Percentiles rank a stretch among this genome's conserved stretches.
These are phyloP conservation scores for Tritrichomonas foetus DNA, from an alignment of 208 protist genomes.

Conservation along the genomic window DNA sequence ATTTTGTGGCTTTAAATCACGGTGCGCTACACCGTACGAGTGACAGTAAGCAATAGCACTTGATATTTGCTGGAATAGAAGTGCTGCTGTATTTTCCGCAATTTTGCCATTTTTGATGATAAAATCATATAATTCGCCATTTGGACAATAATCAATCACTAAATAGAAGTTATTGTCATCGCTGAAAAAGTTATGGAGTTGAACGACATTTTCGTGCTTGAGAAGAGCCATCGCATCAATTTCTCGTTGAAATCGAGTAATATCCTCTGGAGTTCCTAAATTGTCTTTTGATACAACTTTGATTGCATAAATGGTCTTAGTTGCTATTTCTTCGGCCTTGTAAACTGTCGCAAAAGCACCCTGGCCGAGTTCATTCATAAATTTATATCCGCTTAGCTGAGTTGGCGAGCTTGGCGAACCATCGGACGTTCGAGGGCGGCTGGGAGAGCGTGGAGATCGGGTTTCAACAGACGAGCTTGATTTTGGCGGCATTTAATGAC, in stretches of 20 bases:
- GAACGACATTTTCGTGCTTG: not conserved
- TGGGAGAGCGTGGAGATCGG: too few species aligned
- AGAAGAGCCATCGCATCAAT: not conserved
- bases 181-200: not conserved
- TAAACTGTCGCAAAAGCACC: conserved; percentile 7
- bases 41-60: conserved; percentile 15
- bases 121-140: conserved; percentile 9
- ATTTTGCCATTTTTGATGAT: not conserved
- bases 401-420: too few species aligned
- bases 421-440: too few species aligned
- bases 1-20: conserved; percentile 23
- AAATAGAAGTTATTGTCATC: conserved; percentile 29
- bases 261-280: not conserved
- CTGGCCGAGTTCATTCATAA: not conserved
- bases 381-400: not conserved
- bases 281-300: not conserved
- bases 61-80: not conserved
- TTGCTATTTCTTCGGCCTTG: not conserved
- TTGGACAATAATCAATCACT: conserved; percentile 20
- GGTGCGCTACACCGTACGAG: not conserved
- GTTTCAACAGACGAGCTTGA: too few species aligned
- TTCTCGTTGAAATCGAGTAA: conserved; percentile 3
- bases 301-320: not conserved
- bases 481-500: too few species aligned
- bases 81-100: not conserved